Conservation (phyloP, 2,329 filamentous ascomycete genomes). For the Rutstroemia sydowiana region DNA sequence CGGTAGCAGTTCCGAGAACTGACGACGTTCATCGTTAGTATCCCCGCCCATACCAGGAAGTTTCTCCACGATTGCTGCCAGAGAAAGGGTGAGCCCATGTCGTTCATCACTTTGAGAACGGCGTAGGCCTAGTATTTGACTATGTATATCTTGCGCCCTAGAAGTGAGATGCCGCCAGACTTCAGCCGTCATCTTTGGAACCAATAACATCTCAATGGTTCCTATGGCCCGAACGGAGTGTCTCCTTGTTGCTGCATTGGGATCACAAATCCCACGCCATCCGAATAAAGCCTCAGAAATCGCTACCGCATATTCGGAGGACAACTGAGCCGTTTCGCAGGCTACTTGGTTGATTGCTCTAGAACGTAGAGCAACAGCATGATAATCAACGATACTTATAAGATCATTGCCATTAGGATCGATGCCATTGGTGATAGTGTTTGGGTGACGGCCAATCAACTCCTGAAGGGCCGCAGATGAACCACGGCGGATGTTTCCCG, state of each 20-base stretch:
- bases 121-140: slow-evolving; percentile 10
- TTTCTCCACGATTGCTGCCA: background rate
- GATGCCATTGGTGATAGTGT: slow-evolving; percentile 65
- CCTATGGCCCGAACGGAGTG: slow-evolving; percentile 60
- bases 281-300: slow-evolving; percentile 45
- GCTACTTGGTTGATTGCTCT: slow-evolving; percentile 76
- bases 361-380: slow-evolving; percentile 80
- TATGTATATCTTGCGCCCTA: slow-evolving; percentile 9
- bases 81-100: slow-evolving; percentile 55
- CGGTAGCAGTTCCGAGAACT: too few species aligned
- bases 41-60: background rate
- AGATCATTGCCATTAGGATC: slow-evolving; percentile 49
- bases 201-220: background rate
- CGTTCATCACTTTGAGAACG: slow-evolving; percentile 58
- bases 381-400: slow-evolving; percentile 88
- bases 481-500: slow-evolving; percentile 87
- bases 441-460: slow-evolving; percentile 84
- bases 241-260: slow-evolving; percentile 66
- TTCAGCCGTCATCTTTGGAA: background rate
- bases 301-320: slow-evolving; percentile 40
- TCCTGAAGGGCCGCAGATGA: slow-evolving; percentile 92
- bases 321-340: slow-evolving; percentile 58
- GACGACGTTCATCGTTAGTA: too few species aligned
- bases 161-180: background rate
- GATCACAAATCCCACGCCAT: slow-evolving; percentile 84